A percentile compares a stretch with the other conserved stretches of the same genome.
These are phyloP conservation scores for Fusarium fracticaudum DNA, from an alignment of 2,329 filamentous ascomycete genomes.

Conservation along the genomic window DNA sequence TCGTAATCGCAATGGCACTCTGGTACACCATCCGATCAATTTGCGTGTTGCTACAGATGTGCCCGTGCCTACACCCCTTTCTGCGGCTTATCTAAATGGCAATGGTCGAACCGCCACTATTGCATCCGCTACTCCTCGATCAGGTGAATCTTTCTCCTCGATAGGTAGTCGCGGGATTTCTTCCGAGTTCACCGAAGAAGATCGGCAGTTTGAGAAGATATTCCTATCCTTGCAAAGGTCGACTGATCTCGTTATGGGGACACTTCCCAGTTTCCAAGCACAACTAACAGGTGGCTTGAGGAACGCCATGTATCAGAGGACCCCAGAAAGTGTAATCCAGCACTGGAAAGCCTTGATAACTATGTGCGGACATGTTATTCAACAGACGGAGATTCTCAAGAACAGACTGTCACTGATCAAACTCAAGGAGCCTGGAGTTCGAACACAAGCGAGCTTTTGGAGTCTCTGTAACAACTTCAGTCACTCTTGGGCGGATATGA, in stretches of 20 bases:
- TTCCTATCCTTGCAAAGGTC: slow-evolving; percentile 80
- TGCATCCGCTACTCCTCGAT: slow-evolving; percentile 77
- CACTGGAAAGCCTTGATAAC: slow-evolving; percentile 77
- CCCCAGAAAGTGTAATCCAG: slow-evolving; percentile 67
- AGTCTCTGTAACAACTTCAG: slow-evolving; percentile 79
- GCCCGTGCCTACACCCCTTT: slow-evolving; percentile 46
- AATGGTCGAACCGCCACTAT: slow-evolving; percentile 60
- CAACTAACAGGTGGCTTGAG: slow-evolving; percentile 74
- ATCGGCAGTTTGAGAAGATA: slow-evolving; percentile 83
- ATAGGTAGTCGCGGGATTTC: slow-evolving; percentile 57
- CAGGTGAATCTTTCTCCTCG: slow-evolving; percentile 81
- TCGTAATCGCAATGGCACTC: slow-evolving; percentile 49
- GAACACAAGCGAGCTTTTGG: slow-evolving; percentile 71
- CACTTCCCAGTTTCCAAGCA: slow-evolving; percentile 73
- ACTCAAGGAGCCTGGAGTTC: slow-evolving; percentile 81
- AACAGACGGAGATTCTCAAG: slow-evolving; percentile 78
- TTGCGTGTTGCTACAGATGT: slow-evolving; percentile 67
- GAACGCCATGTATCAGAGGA: slow-evolving; percentile 68
- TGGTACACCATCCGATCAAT: slow-evolving; percentile 61
- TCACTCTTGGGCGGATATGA: slow-evolving; percentile 74
- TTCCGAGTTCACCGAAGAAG: slow-evolving; percentile 77
- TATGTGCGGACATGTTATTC: slow-evolving; percentile 75
- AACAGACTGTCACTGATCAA: slow-evolving; percentile 80
- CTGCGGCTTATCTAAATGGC: slow-evolving; percentile 60
- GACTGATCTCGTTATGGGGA: slow-evolving; percentile 76